Conservation (phyloP, 345 rosid genomes). For the Citrus sp. region DNA sequence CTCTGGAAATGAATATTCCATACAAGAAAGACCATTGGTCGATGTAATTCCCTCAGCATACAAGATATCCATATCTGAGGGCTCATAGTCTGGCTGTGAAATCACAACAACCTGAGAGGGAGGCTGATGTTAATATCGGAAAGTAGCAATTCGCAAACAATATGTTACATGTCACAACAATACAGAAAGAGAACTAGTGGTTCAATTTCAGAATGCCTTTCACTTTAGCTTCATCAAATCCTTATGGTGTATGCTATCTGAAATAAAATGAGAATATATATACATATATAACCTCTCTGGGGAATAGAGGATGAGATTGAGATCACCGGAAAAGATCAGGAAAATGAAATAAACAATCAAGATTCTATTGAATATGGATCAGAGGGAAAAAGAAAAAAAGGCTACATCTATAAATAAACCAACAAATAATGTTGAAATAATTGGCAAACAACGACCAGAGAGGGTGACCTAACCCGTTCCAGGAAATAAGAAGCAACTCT, state of each 20-base stretch:
- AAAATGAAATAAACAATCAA: neutral
- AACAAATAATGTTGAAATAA: neutral
- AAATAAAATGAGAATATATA: neutral
- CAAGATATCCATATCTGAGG: conserved; percentile 78
- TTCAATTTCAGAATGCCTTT: neutral
- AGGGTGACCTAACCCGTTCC: conserved; percentile 51
- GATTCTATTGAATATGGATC: neutral
- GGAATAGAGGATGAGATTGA: neutral
- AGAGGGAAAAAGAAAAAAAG: neutral
- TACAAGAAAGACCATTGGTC: conserved; percentile 62
- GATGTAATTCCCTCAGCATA: conserved; percentile 71
- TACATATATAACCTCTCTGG: neutral
- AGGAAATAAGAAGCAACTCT: conserved; percentile 76
- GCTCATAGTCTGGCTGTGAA: conserved; percentile 62
- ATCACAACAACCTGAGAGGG: conserved; percentile 67
- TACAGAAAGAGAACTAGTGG: neutral
- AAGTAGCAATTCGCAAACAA: neutral
- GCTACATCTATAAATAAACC: neutral
- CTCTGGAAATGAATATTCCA: conserved; percentile 72
- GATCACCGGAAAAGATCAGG: neutral
- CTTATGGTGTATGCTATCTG: neutral
- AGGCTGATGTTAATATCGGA: conserved; percentile 5
- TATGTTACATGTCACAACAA: neutral
- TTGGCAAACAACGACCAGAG: conserved; percentile 5
- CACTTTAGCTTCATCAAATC: neutral